Evolutionary conservation across 2,329 filamentous ascomycete genomes (phyloP).

Genomic region (Colletotrichum costaricense): DNA sequence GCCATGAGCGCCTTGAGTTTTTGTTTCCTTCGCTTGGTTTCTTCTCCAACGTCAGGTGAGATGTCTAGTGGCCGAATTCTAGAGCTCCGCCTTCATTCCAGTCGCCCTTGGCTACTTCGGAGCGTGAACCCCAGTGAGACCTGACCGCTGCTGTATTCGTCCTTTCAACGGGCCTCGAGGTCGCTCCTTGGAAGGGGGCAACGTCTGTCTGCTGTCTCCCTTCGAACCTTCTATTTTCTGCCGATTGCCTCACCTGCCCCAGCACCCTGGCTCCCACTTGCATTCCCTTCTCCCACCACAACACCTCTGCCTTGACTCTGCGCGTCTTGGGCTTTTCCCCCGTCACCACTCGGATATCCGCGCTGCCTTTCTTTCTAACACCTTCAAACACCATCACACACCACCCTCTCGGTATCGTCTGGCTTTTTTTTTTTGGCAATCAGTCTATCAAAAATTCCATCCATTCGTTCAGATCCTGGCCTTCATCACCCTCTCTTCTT

Average conservation of each 20-base stretch:
- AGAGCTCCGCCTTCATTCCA: conserved; percentile 20
- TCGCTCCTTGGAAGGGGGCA: conserved; percentile 17
- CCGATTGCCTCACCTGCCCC: conserved; percentile 15
- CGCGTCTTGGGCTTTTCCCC: conserved; percentile 17
- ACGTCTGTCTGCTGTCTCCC: conserved; percentile 22
- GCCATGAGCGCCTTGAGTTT: not conserved
- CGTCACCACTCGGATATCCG: conserved; percentile 5
- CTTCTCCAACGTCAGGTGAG: not conserved
- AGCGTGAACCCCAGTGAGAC: conserved; percentile 26
- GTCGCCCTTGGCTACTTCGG: not conserved
- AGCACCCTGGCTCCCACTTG: conserved; percentile 7
- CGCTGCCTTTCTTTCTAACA: conserved; percentile 32
- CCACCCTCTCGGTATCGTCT: conserved; percentile 30
- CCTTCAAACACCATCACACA: not conserved
- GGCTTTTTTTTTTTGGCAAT: conserved; percentile 36
- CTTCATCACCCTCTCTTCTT: conserved; percentile 17
- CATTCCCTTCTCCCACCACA: conserved; percentile 31
- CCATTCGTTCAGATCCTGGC: conserved; percentile 31
- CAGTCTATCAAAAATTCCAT: conserved; percentile 30
- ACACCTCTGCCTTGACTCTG: conserved; percentile 24
- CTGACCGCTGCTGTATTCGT: conserved; percentile 12
- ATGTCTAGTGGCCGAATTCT: not conserved
- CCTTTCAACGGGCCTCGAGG: conserved; percentile 22
- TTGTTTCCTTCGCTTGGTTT: not conserved
- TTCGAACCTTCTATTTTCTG: conserved; percentile 28